Base-by-base conservation (phyloP, 352 stramenopile genomes). In the Phytopythium kandeliae region DNA sequence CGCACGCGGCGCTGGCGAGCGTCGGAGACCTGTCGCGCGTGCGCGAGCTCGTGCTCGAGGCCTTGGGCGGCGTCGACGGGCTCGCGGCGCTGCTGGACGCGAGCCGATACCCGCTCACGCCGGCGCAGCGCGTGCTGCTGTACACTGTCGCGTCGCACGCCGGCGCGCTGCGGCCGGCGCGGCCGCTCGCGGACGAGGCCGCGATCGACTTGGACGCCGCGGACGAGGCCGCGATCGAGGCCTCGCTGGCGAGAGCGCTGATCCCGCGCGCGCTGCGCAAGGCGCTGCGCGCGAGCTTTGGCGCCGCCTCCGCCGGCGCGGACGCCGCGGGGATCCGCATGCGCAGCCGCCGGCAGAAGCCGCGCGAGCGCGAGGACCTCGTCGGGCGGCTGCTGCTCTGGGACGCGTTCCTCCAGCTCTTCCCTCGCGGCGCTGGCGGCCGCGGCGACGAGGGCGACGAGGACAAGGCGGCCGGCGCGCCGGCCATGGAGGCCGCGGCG, bases 361-460 rank as follows among this genome's bases (percentile, higher is more conserved):
- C 67, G 15, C 64, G 72, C 17, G 69, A 84, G 52, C 65, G 66
- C 0, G 71, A 88, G 30, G 74, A 85, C 35, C 62, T 87, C 8
- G 62, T 78, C 22, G 68, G 58, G 0, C 72, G 73, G 16, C 33
- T 95, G 40, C 52, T 95, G 25, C 65, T 89, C 6, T 95, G 84
- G 80, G 84, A 95, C 59, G 19, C 92, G 19, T 95, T 91, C 50
- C 50, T 92, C 5, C 84, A 90, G 56, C 60, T 92, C 4, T 92
- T 95, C 56, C 81, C 84, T 22, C 58, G 55, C 10, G 62, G 64
- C 36, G 62, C 62, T 34, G 65, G 50, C 49, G 51, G n/a, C 36
- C 16, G 36, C 43, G 8, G 45, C 54, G 2, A 63, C 22, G 25
- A 24, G 47, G 8, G 34, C n/a, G n/a, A n/a, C n/a, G n/a, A n/a